Evolutionary conservation across 2,329 filamentous ascomycete species (phyloP), one percentile per base, ranked within the genome.

Genomic region (Zalaria obscura): DNA sequence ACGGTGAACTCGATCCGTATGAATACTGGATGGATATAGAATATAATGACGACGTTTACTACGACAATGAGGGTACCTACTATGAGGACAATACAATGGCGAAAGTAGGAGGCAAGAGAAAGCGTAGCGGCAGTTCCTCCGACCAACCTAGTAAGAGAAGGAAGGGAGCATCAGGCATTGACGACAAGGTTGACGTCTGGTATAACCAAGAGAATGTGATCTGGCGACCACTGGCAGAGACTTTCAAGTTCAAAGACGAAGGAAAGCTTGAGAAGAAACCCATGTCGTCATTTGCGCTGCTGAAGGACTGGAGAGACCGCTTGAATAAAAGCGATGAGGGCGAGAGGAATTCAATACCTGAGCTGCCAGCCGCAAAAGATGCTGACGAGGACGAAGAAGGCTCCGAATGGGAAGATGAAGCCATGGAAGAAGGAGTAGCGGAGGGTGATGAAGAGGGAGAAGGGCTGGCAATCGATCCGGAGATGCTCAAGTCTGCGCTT

Each of bases 21-120:
- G 63, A 63, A 18, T 70, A 68, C 51, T 68, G 57, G 55, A 62
- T 63, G 42, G 67, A 70, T 43, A 52, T 68, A 35, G 66, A 70
- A 42, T 69, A 69, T 46, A 65, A 56, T 8, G 64, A 62, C 10
- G 65, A 68, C 47, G 59, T 62, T 35, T 68, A 67, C 39, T 64
- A 66, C 48, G 64, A 68, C 38, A 45, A 36, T 36, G 36, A 42
- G 43, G 52, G 6, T 33, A 40, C 55, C 35, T 46, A 35, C 27
- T 36, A 25, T 11, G 35, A 40, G 25, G 28, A 28, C 25, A 35
- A 28, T 9, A 27, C 38, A 39, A 25, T 34, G 25, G 28, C 40
- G 31, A 41, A 40, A 39, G 32, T 47, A 32, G 42, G 48, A 43
- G 45, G 57, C 41, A 60, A 60, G 48, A 50, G 56, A 41, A 61